Conservation (phyloP, 1,284 basidiomycete genomes). For the Apiotrichum porosum region DNA sequence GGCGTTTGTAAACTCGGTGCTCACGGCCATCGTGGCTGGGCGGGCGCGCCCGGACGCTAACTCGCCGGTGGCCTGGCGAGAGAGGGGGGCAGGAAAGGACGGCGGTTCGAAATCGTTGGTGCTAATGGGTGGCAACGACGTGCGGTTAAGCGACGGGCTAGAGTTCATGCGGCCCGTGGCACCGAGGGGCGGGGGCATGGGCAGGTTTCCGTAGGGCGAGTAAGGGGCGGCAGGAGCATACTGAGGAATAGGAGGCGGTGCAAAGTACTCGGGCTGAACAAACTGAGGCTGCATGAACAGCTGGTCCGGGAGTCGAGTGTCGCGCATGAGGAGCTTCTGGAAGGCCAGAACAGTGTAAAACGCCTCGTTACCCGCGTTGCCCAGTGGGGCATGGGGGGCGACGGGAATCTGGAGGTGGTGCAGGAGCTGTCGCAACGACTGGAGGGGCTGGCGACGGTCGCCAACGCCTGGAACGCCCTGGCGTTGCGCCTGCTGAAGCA, state of each 20-base stretch:
- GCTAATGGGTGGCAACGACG: slow-evolving; percentile 6
- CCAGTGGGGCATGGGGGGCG: slow-evolving; percentile 41
- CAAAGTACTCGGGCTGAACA: slow-evolving; percentile 9
- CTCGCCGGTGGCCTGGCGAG: slow-evolving; percentile 13
- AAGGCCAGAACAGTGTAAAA: slow-evolving; percentile 49
- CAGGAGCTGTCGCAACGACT: slow-evolving; percentile 34
- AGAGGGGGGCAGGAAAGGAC: slow-evolving; percentile 17
- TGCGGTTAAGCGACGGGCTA: slow-evolving; percentile 14
- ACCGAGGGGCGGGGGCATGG: slow-evolving; percentile 18
- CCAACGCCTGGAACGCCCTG: slow-evolving; percentile 32
- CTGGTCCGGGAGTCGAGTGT: slow-evolving; percentile 38
- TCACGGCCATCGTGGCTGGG: slow-evolving; percentile 3
- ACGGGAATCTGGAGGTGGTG: slow-evolving; percentile 46
- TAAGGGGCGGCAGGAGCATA: slow-evolving; percentile 3
- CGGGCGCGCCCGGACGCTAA: slow-evolving; percentile 4
- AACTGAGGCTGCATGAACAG: slow-evolving; percentile 24
- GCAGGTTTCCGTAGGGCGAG: slow-evolving; percentile 11
- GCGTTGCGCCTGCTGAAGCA: slow-evolving; percentile 37
- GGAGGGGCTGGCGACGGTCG: slow-evolving; percentile 34
- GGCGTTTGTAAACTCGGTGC: slow-evolving; percentile 2
- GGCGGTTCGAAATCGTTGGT: slow-evolving; percentile 12
- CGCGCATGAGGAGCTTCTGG: slow-evolving; percentile 47
- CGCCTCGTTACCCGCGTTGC: slow-evolving; percentile 49
- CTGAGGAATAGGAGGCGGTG: background rate
- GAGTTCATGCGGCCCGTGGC: slow-evolving; percentile 9